A percentile compares a stretch with the other conserved stretches of the same genome.
Evolutionary conservation across 495 filamentous ascomycete species (phyloP).

Genomic region (Hypoxylon rickii): DNA sequence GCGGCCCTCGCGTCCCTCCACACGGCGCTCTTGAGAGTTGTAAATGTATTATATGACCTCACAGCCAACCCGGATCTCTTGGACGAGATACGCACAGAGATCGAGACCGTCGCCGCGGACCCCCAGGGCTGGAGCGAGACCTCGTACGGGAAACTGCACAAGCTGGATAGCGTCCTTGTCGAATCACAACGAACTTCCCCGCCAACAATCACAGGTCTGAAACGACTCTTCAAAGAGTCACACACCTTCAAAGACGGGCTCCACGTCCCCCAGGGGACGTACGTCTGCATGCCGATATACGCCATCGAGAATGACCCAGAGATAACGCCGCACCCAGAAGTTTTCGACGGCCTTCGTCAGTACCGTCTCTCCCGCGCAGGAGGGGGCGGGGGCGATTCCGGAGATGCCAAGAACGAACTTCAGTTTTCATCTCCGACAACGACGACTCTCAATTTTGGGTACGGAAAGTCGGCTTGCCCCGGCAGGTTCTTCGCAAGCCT

Average conservation of each 20-base stretch:
- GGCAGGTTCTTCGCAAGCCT: constrained; percentile 29
- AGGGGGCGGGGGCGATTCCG: not conserved
- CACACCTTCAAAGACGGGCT: constrained; percentile 17
- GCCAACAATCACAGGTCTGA: constrained; percentile 3
- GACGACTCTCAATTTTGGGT: constrained; percentile 29
- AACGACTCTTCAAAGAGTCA: constrained; percentile 5
- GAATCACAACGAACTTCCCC: constrained; percentile 18
- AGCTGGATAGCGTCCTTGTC: constrained; percentile 15
- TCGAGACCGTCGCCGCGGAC: not conserved
- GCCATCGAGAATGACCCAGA: constrained; percentile 30
- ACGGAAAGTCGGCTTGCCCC: constrained; percentile 32
- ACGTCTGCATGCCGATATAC: constrained; percentile 5
- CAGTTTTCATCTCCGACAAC: constrained; percentile 13
- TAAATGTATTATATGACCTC: constrained; percentile 11
- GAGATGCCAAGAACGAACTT: not conserved
- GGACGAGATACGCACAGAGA: not conserved
- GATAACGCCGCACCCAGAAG: constrained; percentile 12
- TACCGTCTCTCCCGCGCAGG: constrained; percentile 10
- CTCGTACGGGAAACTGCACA: constrained; percentile 3
- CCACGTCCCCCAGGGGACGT: constrained; percentile 19
- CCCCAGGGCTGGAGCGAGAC: not conserved
- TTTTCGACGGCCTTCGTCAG: constrained; percentile 29
- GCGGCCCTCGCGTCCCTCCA: constrained; percentile 5
- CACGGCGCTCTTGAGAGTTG: constrained; percentile 6
- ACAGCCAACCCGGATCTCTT: not conserved